Evolutionary conservation across 257 asterid genomes (phyloP), one percentile per base, ranked within the genome.

Genomic region (Solanum virginianum): DNA sequence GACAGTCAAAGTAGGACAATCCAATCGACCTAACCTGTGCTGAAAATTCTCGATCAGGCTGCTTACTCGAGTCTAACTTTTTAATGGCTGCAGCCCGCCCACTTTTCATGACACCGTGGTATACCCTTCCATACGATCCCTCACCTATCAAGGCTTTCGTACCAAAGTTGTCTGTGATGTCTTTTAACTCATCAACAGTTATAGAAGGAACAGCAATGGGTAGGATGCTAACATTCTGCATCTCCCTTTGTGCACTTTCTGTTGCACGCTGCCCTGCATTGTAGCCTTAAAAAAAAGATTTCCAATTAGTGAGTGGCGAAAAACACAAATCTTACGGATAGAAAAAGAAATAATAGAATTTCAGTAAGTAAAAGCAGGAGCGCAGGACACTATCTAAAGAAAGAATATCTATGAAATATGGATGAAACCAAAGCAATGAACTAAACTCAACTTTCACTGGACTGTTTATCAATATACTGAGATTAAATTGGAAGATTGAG

Each of bases 61-160:
- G 98, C 90, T 94, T 94, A 92, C 94, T 94, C n/a, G 98, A 88
- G 87, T 94, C 98, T 43, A 94, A 86, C 91, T 93, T 94, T 84
- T 94, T 94, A 55, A 94, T 87, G n/a, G 97, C 98, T 15, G 98
- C 96, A 81, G 93, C 91, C 36, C 87, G 90, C 43, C 93, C 97
- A 88, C 53, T 90, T 86, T 85, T 89, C 86, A 94, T 24, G 60
- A 92, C 87, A 80, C 98, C 98, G 36, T 90, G 89, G 86, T 92
- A 91, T 63, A 94, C 98, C 89, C 94, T 90, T 51, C 98, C 98
- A 70, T 94, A 94, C 2, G 97, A 94, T n/a, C 98, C 98, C 86
- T 93, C 95, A 13, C 98, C 98, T 74, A 94, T 91, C 87, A 94
- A 90, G 74, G 91, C 88, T 75, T 89, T 90, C 54, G 92, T 22